Evolutionary conservation across 371 early-diverging fungal genomes (phyloP).

Genomic region (Umbelopsis sp.): DNA sequence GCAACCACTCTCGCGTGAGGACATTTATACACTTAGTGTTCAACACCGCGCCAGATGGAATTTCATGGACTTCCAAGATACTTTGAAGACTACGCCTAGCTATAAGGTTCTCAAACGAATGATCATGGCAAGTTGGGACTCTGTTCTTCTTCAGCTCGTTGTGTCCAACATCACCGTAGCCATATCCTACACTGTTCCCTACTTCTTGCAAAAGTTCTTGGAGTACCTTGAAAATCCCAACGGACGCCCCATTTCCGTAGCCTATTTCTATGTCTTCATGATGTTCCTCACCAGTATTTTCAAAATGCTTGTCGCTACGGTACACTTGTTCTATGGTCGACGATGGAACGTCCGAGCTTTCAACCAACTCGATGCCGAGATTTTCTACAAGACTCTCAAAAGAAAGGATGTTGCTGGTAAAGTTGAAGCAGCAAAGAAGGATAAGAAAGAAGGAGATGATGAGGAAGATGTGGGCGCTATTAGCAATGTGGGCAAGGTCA

Average conservation of each 20-base stretch:
- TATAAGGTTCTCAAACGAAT: constrained; percentile 28
- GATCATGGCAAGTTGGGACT: constrained; percentile 30
- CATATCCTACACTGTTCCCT: constrained; percentile 40
- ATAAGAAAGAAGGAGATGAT: constrained; percentile 21
- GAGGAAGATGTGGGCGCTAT: constrained; percentile 25
- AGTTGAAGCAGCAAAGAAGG: constrained; percentile 25
- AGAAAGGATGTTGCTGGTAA: constrained; percentile 55
- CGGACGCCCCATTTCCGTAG: constrained; percentile 34
- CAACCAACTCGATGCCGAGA: constrained; percentile 54
- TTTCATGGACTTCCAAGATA: constrained; percentile 30
- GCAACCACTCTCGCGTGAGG: constrained; percentile 27
- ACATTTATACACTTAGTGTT: constrained; percentile 38
- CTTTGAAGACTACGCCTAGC: constrained; percentile 3
- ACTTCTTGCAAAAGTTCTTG: constrained; percentile 49
- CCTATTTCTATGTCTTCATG: constrained; percentile 49
- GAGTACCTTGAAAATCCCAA: constrained; percentile 39
- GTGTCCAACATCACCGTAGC: constrained; percentile 40
- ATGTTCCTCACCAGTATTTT: constrained; percentile 47
- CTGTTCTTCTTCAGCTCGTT: constrained; percentile 36
- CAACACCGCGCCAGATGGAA: constrained; percentile 36
- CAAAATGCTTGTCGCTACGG: constrained; percentile 39
- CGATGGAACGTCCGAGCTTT: constrained; percentile 52
- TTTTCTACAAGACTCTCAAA: constrained; percentile 52
- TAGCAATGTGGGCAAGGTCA: constrained; percentile 70
- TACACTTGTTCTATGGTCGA: constrained; percentile 53